Conservation (phyloP, 257 asterid genomes). For the Solanum raphanifolium region DNA sequence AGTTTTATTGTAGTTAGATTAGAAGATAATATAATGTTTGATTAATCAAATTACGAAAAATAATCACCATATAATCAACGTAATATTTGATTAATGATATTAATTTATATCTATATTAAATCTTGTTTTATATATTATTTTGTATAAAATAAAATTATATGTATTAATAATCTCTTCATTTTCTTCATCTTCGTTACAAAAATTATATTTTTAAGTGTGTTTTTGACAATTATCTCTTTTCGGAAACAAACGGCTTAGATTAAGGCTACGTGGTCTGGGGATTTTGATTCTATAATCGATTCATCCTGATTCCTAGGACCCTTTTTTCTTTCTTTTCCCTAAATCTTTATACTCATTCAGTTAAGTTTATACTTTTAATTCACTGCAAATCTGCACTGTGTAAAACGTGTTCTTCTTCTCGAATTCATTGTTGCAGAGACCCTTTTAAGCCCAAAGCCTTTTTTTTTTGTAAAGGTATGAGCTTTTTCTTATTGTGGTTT, state of each 20-base stretch:
- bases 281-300: neutral
- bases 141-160: too few relatives aligned
- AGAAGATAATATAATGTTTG: too few relatives aligned
- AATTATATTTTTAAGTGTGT: too few relatives aligned
- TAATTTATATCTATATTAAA: too few relatives aligned
- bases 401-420: neutral
- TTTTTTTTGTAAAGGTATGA: neutral
- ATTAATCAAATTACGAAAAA: too few relatives aligned
- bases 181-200: too few relatives aligned
- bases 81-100: neutral
- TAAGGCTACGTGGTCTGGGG: neutral
- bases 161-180: too few relatives aligned
- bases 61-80: too few relatives aligned
- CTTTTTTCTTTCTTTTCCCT: neutral
- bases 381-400: neutral
- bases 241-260: neutral
- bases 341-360: neutral
- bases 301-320: neutral
- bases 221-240: fast-evolving
- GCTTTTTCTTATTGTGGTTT: neutral
- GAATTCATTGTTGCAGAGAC: neutral
- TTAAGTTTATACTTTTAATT: neutral
- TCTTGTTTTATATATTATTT: too few relatives aligned
- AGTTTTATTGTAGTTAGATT: neutral
- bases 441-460: neutral